Evolutionary conservation across 148 eudicot species (phyloP).

Genomic region (Salicornia ramosissima): DNA sequence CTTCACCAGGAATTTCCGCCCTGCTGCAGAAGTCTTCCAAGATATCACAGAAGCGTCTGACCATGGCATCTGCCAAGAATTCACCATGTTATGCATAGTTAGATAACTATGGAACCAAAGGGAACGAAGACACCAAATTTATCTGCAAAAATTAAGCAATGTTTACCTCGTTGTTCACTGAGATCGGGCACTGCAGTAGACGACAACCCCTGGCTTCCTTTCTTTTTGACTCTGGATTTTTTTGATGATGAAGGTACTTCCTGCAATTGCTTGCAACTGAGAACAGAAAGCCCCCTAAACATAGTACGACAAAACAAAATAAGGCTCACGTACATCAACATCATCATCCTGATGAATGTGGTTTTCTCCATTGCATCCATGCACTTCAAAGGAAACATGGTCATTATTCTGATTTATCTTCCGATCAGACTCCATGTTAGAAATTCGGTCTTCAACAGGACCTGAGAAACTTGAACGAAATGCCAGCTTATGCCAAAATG

Average conservation of each 20-base stretch:
- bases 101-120: neutral
- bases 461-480: slow-evolving; percentile 78
- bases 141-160: neutral
- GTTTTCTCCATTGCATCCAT: slow-evolving; percentile 34
- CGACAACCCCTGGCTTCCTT: slow-evolving; percentile 41
- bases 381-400: slow-evolving; percentile 30
- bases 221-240: slow-evolving; percentile 66
- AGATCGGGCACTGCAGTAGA: slow-evolving; percentile 43
- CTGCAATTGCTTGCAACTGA: slow-evolving; percentile 37
- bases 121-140: neutral
- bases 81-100: slow-evolving; percentile 5
- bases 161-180: slow-evolving; percentile 58
- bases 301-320: neutral
- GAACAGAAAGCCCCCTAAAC: slow-evolving; percentile 16
- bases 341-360: slow-evolving; percentile 37
- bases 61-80: slow-evolving; percentile 47
- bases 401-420: slow-evolving; percentile 34
- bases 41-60: slow-evolving; percentile 57
- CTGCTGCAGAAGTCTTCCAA: slow-evolving; percentile 72
- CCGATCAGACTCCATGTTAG: slow-evolving; percentile 34
- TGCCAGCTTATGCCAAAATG: slow-evolving; percentile 4
- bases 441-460: slow-evolving; percentile 49
- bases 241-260: slow-evolving; percentile 53
- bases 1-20: slow-evolving; percentile 72
- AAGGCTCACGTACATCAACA: slow-evolving; percentile 39